Evolutionary conservation across 805 yeast genomes (phyloP), one percentile per base, ranked within the genome.

Genomic region (Candida glaebosa): DNA sequence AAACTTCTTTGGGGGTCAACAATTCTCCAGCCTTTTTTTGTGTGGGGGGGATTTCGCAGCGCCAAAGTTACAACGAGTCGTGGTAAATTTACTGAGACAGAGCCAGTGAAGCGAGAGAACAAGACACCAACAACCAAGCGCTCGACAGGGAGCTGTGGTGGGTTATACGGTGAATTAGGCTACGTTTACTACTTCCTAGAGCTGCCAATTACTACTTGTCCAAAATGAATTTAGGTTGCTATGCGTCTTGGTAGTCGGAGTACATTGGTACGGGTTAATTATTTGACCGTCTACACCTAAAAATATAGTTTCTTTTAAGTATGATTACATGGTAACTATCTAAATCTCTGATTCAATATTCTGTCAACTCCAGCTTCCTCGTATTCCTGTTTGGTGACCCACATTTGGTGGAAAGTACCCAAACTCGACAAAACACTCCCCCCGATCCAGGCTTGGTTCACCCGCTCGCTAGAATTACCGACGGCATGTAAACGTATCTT

Each of bases 401-500:
- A 90, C 65, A 86, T 68, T 62, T 90, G 97, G 61, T 90, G 97
- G 73, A 90, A 90, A 2, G 96, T 87, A 25, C 97, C 97, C 52
- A 90, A 72, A 39, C 93, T 82, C 4, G 95, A 81, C 42, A 90
- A 67, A 30, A 90, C 89, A 49, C 91, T 82, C 5, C 96, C 96
- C 34, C 97, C 97, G 38, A 90, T 76, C 96, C 96, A 90, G 5
- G 91, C 73, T 45, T 88, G 85, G 56, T 78, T 84, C 49, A 79
- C 78, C 56, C 96, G 76, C 63, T 90, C 96, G 42, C 73, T 73
- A 3, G 82, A 61, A 54, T 81, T 82, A 34, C 96, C 96, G 5
- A 84, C 78, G 2, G 95, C 83, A 51, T 88, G 84, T 25, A 90
- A 74, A 56, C 96, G 72, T 33, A 89, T 81, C 61, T 90, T 90